phyloP scores from a whole-genome alignment of 208 protist species.

The Trypanosoma congolense region DNA sequence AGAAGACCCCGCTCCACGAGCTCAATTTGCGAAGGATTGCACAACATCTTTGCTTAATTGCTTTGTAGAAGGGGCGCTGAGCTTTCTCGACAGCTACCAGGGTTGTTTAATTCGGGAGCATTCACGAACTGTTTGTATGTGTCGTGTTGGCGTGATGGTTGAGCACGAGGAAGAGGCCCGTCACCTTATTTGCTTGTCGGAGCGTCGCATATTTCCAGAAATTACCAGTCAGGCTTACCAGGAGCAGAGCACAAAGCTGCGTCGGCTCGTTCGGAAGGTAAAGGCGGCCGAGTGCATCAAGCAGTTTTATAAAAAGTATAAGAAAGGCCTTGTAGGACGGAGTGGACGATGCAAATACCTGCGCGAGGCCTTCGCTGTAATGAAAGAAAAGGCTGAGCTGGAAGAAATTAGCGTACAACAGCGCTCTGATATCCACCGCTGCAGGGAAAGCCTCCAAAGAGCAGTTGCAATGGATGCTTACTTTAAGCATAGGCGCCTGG shows the following conservation, averaged over 20 bases:
- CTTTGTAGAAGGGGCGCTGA: not conserved
- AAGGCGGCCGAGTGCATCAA: constrained; percentile 17
- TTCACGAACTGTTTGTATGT: not conserved
- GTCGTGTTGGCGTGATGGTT: not conserved
- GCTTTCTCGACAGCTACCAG: not conserved
- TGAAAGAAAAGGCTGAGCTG: constrained; percentile 21
- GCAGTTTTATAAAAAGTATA: constrained; percentile 14
- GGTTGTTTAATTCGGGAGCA: not conserved
- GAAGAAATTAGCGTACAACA: not conserved
- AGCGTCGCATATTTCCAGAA: constrained; percentile 16
- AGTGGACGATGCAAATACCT: constrained; percentile 19
- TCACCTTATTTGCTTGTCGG: constrained; percentile 8
- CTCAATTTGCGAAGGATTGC: constrained; percentile 1
- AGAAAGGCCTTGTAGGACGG: constrained; percentile 16
- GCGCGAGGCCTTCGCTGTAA: constrained; percentile 10
- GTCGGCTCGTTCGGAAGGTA: not conserved
- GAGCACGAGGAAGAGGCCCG: constrained; percentile 14
- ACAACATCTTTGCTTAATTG: not conserved
- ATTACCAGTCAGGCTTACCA: constrained; percentile 16
- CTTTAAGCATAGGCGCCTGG: constrained; percentile 11
- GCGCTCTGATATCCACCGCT: constrained; percentile 9
- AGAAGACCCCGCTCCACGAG: not conserved
- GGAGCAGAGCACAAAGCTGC: constrained; percentile 2
- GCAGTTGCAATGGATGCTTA: constrained; percentile 1
- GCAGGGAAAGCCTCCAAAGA: constrained; percentile 9